Conservation (phyloP, 225 moss, liverwort and hornwort genomes). For the Marchantia polymorpha region DNA sequence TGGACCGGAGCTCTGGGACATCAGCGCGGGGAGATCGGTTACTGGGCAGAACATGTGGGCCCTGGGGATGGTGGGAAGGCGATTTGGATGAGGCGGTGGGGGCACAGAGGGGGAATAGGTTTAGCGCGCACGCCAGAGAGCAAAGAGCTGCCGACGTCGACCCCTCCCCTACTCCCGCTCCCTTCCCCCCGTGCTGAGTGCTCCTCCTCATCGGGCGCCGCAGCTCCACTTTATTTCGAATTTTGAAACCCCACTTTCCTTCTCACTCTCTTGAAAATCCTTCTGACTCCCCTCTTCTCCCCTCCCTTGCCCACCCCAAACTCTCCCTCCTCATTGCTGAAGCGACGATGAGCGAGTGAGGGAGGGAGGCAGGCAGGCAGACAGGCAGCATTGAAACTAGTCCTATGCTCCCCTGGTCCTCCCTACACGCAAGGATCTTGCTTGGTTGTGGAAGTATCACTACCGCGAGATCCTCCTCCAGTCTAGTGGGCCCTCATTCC, state of each 20-base stretch:
- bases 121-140: neutral
- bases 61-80: slow-evolving; percentile 1
- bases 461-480: no score
- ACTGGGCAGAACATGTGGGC: slow-evolving; percentile 5
- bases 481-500: no score
- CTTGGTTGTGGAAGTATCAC: no score
- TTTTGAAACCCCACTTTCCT: neutral
- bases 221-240: neutral
- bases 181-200: neutral
- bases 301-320: neutral
- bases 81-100: neutral
- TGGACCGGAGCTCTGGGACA: neutral
- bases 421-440: no score
- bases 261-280: neutral
- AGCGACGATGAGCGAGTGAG: no score
- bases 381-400: no score
- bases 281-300: neutral
- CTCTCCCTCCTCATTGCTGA: no score
- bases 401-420: no score
- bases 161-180: neutral
- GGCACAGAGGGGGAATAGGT: neutral
- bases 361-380: no score
- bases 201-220: neutral
- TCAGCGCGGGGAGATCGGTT: slow-evolving; percentile 6
- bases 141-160: neutral